phyloP scores from a whole-genome alignment of 2,329 filamentous ascomycete species.

The Colletotrichum tamarilloi region DNA sequence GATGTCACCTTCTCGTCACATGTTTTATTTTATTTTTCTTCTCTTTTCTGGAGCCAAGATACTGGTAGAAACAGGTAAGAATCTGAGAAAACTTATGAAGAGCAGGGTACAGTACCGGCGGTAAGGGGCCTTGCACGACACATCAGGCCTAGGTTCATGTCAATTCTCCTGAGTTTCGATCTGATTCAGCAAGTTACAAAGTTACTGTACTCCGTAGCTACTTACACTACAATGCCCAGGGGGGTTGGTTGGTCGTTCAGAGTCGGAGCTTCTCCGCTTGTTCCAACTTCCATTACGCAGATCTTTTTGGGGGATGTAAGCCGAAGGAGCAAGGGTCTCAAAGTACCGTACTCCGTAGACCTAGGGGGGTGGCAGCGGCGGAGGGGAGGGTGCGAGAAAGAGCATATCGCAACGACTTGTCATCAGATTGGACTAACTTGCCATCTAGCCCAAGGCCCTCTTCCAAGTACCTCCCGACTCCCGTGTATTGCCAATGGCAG shows the following conservation, averaged over 20 bases:
- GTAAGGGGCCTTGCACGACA: not conserved
- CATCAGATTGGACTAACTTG: not conserved
- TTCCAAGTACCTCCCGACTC: not conserved
- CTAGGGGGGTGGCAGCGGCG: too few species aligned
- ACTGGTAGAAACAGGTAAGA: too few species aligned
- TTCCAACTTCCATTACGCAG: not conserved
- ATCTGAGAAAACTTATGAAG: too few species aligned
- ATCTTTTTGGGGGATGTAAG: not conserved
- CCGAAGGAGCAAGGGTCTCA: not conserved
- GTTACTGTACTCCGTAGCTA: not conserved
- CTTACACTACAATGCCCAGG: not conserved
- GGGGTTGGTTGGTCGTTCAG: not conserved
- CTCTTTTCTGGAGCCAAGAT: not conserved
- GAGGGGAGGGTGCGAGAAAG: not conserved
- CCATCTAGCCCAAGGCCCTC: not conserved
- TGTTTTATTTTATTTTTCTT: not conserved
- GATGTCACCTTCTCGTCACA: not conserved
- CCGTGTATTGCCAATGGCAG: not conserved
- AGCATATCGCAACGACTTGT: not conserved
- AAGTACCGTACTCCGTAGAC: not conserved
- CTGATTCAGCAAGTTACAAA: not conserved
- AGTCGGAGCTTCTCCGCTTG: not conserved
- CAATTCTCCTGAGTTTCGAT: not conserved
- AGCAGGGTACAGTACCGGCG: too few species aligned
- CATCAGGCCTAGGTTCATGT: not conserved